phyloP scores from a whole-genome alignment of 495 filamentous ascomycete genomes.

The Penicillium subrubescens region DNA sequence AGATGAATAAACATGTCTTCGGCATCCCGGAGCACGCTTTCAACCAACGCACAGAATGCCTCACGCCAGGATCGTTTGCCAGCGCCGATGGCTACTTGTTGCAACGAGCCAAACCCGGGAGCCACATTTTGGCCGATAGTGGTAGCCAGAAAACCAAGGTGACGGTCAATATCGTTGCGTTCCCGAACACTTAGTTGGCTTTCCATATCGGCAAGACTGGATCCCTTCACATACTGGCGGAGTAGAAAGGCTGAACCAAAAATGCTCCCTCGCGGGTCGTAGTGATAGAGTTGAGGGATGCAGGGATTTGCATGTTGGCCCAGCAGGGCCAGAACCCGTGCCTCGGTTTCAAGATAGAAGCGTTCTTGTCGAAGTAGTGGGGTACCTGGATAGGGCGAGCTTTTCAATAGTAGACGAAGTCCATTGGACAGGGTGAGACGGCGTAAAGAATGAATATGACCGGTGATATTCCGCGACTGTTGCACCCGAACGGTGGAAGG shows the following conservation, averaged over 20 bases:
- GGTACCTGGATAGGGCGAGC: slow-evolving; percentile 51
- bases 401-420: slow-evolving; percentile 53
- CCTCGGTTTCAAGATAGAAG: slow-evolving; percentile 58
- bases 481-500: slow-evolving; percentile 44
- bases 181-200: slow-evolving; percentile 37
- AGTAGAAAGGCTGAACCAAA: slow-evolving; percentile 52
- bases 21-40: slow-evolving; percentile 64
- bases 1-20: slow-evolving; percentile 70
- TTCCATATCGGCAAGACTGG: slow-evolving; percentile 43
- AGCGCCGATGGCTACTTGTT: slow-evolving; percentile 46
- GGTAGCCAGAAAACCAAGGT: slow-evolving; percentile 37
- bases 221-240: slow-evolving; percentile 50
- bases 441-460: slow-evolving; percentile 56
- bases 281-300: slow-evolving; percentile 55
- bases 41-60: slow-evolving; percentile 61
- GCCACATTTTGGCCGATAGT: slow-evolving; percentile 44
- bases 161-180: slow-evolving; percentile 47
- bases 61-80: slow-evolving; percentile 62
- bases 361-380: slow-evolving; percentile 61
- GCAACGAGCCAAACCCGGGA: slow-evolving; percentile 51
- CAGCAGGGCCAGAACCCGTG: slow-evolving; percentile 52
- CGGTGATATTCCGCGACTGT: slow-evolving; percentile 45
- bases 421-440: slow-evolving; percentile 57
- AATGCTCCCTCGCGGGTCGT: slow-evolving; percentile 41
- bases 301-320: slow-evolving; percentile 45